phyloP scores from a whole-genome alignment of 768 basidiomycete species.

The Leccinum rimulosum region DNA sequence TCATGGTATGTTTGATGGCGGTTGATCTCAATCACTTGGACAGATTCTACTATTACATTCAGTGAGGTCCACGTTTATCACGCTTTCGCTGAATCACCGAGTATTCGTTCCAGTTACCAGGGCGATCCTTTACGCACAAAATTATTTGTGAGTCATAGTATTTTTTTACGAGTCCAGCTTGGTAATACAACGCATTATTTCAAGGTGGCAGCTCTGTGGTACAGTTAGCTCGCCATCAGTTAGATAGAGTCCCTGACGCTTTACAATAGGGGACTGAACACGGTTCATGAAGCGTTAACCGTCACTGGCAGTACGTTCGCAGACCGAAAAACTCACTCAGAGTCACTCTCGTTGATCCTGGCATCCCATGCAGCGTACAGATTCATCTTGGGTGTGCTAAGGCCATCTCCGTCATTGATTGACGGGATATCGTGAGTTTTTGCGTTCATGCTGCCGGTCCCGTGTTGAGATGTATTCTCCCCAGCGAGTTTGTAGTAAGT shows the following conservation, averaged over 20 bases:
- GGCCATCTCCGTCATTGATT: neutral
- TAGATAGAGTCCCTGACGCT: neutral
- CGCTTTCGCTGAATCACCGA: neutral
- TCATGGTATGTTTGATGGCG: neutral
- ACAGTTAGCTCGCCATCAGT: neutral
- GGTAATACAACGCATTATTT: neutral
- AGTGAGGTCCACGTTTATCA: neutral
- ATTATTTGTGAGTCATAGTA: conserved; percentile 10
- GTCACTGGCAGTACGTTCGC: conserved; percentile 10
- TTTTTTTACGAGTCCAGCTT: neutral
- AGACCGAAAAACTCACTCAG: neutral
- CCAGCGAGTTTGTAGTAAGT: conserved; percentile 12
- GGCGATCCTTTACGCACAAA: conserved; percentile 5
- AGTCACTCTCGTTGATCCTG: neutral
- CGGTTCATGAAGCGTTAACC: conserved; percentile 12
- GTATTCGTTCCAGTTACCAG: neutral
- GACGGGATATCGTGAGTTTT: conserved; percentile 2
- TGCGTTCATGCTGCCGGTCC: neutral
- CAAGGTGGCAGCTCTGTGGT: conserved; percentile 16
- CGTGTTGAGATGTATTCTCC: neutral
- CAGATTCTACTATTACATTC: neutral
- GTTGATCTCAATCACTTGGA: neutral
- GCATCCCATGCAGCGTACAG: conserved; percentile 5
- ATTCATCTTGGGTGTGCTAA: neutral
- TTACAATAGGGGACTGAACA: conserved; percentile 8